These are phyloP conservation scores for Selaginella moellendorffii DNA, from an alignment of 75 land plant genomes.

Conservation along the genomic window DNA sequence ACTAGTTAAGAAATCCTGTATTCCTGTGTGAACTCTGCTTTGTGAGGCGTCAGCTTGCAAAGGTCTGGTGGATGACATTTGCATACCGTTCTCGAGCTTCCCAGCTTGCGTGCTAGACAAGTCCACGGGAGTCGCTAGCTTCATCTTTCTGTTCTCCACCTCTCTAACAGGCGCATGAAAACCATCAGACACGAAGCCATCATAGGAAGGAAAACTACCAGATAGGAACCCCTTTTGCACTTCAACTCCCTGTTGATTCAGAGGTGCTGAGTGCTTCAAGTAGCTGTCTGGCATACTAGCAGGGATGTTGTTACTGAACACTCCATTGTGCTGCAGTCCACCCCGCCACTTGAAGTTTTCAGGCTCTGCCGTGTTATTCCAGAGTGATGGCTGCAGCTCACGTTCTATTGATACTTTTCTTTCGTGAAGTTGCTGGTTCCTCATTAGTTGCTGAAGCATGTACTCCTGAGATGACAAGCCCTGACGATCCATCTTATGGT, in stretches of 20 bases:
- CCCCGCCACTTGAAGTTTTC: not conserved
- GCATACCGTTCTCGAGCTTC: not conserved
- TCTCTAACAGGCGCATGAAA: conserved; percentile 1
- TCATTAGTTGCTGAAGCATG: not conserved
- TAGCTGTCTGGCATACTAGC: too few species aligned
- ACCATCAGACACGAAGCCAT: not conserved
- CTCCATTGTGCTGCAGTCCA: not conserved
- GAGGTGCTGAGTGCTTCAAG: not conserved
- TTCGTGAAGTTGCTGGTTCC: not conserved
- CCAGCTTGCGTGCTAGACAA: too few species aligned
- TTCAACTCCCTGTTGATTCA: not conserved
- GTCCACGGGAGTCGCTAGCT: too few species aligned
- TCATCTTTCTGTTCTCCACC: not conserved
- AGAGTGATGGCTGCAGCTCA: too few species aligned
- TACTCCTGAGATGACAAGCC: not conserved
- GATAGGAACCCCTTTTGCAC: too few species aligned
- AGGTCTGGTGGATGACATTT: not conserved
- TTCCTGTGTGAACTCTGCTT: too few species aligned
- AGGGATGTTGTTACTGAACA: not conserved
- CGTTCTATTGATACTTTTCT: not conserved
- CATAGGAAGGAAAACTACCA: too few species aligned
- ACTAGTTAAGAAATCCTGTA: too few species aligned
- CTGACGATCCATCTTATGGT: not conserved
- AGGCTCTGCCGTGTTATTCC: too few species aligned
- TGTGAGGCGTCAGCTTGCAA: not conserved